Base-by-base conservation (phyloP, 805 yeast species). In the Hemisphaericaspora nanyangensis region DNA sequence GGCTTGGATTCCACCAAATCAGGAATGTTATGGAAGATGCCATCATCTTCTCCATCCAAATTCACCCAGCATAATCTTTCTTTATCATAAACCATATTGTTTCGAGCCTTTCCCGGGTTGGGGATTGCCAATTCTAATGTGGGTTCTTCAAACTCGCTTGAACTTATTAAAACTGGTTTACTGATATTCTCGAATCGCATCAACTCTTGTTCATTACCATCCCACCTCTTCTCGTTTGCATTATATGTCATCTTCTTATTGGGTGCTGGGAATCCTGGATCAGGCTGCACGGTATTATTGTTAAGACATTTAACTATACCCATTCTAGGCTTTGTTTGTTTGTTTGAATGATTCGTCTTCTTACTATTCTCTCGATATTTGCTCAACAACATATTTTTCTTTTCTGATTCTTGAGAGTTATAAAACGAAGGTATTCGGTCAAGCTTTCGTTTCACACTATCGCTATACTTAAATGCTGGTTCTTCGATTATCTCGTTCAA, bases 121-220 rank as follows among this genome's bases (percentile, higher is more conserved):
- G 11, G 26, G 26, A 8, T 22, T 46, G 47, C 46, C 43, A 39
- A 35, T 30, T 48, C 42, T 43, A 57, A 50, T 19, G 28, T 13
- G 7, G 17, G 33, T n/a, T 30, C 13, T 17, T 33, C n/a, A 3
- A 33, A 33, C n/a, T 63, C 66, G 17, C 47, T 50, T 24, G 47
- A 35, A 25, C 68, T 58, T 27, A 70, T 70, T 35, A 71, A 55
- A 10, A 62, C 55, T 1, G 76, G 75, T 38, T 61, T 65, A 18
- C 56, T 56, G 11, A 54, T 19, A 33, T 38, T 54, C 29, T 80
- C 82, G 52, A 81, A 81, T 29, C 70, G 63, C 25, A 66, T 48
- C 34, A 79, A 55, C 17, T 79, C 85, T 22, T 67, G 70, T 29
- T 81, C 83, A 49, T 81, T 80, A 4, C 86, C 86, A 48, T 76